Evolutionary conservation across 768 basidiomycete species (phyloP), one percentile per base, ranked within the genome.

Genomic region (Tricholoma bakamatsutake): DNA sequence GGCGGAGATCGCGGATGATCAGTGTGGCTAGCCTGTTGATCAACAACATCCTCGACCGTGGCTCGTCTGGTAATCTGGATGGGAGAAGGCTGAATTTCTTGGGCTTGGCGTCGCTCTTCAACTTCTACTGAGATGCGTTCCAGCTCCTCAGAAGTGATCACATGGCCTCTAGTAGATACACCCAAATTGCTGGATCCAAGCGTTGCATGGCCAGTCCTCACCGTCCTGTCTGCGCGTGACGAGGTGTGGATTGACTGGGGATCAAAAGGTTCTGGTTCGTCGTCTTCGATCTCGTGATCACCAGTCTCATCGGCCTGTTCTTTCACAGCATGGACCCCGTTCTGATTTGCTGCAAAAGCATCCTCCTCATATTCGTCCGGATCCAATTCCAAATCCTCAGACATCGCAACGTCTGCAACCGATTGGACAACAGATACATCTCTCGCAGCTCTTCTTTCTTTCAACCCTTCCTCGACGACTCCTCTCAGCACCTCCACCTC

Each of bases 401-500:
- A 72, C 71, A 73, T 73, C 6, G 57, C 70, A 28, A 66, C 47
- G 46, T 74, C 70, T 11, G 68, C 75, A 12, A 59, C 63, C 3
- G 64, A 59, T n/a, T 66, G 64, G 21, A 67, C 60, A 5, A 58
- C 53, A 4, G 64, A 63, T 0, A 62, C 65, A 52, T 88, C 84
- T 57, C 85, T 71, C 3, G 74, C 76, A 37, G 76, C 69, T 37
- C 87, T 72, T 27, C 93, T 70, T 59, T 92, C 90, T 57, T 85
- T 81, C 52, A 97, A 74, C 4, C 92, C 92, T 56, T 90, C 87
- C 67, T 95, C 90, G 1, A 98, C 90, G 0, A 94, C 87, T 1
- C 84, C 87, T 10, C 88, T 75, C n/a, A 97, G 75, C 2, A 91
- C 87, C 57, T 89, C 88, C 2, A 98, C 90, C 69, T 98, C 93